These are phyloP conservation scores for Agaricales sp. DNA, from an alignment of 1,284 basidiomycete genomes.

Conservation along the genomic window DNA sequence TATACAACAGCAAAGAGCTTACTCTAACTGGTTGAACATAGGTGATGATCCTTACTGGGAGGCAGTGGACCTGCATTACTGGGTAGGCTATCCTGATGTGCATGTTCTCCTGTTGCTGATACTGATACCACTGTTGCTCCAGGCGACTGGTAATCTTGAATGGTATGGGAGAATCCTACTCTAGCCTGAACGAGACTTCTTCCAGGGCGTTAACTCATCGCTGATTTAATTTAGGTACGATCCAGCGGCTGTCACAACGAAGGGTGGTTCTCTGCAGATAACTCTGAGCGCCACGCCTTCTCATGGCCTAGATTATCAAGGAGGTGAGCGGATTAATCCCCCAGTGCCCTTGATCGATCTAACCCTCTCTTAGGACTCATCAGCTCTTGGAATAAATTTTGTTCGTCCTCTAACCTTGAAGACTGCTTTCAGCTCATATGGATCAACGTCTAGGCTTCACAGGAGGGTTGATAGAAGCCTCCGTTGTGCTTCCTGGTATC, in stretches of 20 bases:
- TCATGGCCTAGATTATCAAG: conserved; percentile 41
- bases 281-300: conserved; percentile 33
- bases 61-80: conserved; percentile 38
- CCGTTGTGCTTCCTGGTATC: conserved; percentile 37
- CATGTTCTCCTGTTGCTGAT: not conserved
- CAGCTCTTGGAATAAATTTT: conserved; percentile 12
- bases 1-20: too few species aligned
- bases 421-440: not conserved
- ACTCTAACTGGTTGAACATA: not conserved
- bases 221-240: conserved; percentile 27
- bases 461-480: conserved; percentile 26
- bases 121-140: not conserved
- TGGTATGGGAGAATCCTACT: conserved; percentile 19
- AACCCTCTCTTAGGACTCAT: conserved; percentile 11
- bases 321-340: conserved; percentile 12
- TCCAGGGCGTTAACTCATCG: conserved; percentile 10
- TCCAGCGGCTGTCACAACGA: conserved; percentile 43
- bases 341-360: not conserved
- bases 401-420: not conserved
- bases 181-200: conserved; percentile 9
- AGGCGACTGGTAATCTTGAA: conserved; percentile 31
- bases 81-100: conserved; percentile 19
- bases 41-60: conserved; percentile 31
- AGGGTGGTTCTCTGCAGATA: conserved; percentile 41
- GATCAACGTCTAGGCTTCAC: conserved; percentile 24